Evolutionary conservation across 108 stramenopile species (phyloP).

Genomic region (Nitzschia palea): DNA sequence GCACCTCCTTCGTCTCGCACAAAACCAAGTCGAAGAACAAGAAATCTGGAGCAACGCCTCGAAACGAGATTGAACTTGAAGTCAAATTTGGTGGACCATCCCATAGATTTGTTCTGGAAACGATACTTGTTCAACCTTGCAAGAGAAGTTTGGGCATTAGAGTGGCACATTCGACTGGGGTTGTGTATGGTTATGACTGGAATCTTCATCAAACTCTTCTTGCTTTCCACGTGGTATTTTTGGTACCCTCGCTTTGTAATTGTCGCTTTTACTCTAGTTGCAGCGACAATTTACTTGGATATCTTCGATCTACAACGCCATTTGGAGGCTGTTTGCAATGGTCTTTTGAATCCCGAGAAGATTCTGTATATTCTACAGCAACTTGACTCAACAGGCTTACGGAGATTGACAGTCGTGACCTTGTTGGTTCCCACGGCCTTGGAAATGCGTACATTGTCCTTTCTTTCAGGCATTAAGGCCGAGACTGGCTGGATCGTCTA

Average conservation of each 20-base stretch:
- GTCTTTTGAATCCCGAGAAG: slow-evolving; percentile 10
- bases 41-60: slow-evolving; percentile 14
- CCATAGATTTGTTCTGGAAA: slow-evolving; percentile 29
- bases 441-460: slow-evolving; percentile 37
- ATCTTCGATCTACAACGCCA: slow-evolving; percentile 17
- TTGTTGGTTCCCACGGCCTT: slow-evolving; percentile 30
- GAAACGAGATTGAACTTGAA: slow-evolving; percentile 22
- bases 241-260: slow-evolving; percentile 26
- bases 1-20: no score
- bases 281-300: slow-evolving; percentile 19
- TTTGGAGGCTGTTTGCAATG: background rate
- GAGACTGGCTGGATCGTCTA: slow-evolving; percentile 18
- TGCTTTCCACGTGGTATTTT: slow-evolving; percentile 23
- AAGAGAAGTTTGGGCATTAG: slow-evolving; percentile 26
- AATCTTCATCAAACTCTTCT: slow-evolving; percentile 8
- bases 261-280: slow-evolving; percentile 1
- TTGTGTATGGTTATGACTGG: slow-evolving; percentile 19
- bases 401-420: slow-evolving; percentile 19
- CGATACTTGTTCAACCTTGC: slow-evolving; percentile 30
- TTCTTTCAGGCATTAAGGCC: slow-evolving; percentile 27
- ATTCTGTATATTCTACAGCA: background rate
- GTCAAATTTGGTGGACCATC: slow-evolving; percentile 31
- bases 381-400: slow-evolving; percentile 12
- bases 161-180: slow-evolving; percentile 30
- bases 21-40: no score